Conservation (phyloP, 176 grass and related monocot species). For the Neostapfia colusana region DNA sequence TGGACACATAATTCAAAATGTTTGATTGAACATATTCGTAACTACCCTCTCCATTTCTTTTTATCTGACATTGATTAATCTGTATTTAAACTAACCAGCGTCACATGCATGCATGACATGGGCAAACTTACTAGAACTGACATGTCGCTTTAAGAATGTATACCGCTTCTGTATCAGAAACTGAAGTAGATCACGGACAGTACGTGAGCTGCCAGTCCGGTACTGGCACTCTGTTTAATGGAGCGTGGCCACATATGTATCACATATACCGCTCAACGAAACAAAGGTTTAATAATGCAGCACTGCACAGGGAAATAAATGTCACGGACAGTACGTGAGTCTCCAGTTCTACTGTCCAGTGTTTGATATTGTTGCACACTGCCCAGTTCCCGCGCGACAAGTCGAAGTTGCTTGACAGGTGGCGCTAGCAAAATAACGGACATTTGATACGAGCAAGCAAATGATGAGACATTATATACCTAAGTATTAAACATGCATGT, state of each 20-base stretch:
- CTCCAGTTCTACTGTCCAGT: slow-evolving; percentile 7
- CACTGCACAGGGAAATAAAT: neutral
- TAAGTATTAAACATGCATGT: neutral
- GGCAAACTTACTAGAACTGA: slow-evolving; percentile 40
- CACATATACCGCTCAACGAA: neutral
- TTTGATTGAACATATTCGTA: neutral
- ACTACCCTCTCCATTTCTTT: no score
- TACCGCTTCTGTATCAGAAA: slow-evolving; percentile 24
- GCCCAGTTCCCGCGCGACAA: neutral
- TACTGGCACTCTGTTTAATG: slow-evolving; percentile 41
- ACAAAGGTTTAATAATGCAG: slow-evolving; percentile 18
- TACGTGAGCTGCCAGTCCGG: slow-evolving; percentile 27
- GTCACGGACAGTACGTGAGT: slow-evolving; percentile 39
- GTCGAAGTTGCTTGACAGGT: neutral
- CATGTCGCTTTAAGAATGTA: slow-evolving; percentile 50
- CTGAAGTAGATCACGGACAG: slow-evolving; percentile 43
- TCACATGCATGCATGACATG: neutral
- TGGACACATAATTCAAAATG: neutral
- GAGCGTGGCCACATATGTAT: slow-evolving; percentile 14
- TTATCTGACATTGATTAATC: no score
- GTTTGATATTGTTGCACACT: slow-evolving; percentile 35
- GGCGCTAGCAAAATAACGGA: neutral
- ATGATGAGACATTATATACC: neutral
- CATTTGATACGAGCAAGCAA: neutral
- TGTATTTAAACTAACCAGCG: no score